These are phyloP conservation scores for Gossypium bickii DNA, from an alignment of 345 rosid genomes.

Conservation along the genomic window DNA sequence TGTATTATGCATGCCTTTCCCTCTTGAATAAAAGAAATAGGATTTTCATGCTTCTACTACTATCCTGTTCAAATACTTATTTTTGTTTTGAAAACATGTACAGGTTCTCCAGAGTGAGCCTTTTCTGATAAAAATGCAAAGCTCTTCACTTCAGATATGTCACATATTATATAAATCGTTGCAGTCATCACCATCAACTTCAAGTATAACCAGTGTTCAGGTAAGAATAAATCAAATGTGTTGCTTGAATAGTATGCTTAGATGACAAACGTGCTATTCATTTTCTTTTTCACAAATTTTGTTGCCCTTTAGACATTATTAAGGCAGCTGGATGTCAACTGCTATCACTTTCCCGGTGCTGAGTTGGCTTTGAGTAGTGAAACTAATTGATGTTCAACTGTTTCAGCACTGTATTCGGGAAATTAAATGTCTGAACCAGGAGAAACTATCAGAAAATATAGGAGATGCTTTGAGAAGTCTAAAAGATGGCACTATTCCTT, in stretches of 20 bases:
- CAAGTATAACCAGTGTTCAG: conserved; percentile 51
- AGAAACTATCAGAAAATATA: conserved; percentile 41
- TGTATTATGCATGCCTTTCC: conserved; percentile 1
- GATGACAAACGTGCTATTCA: not conserved
- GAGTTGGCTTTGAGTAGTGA: conserved; percentile 14
- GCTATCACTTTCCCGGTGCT: not conserved
- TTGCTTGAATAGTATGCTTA: not conserved
- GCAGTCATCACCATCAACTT: conserved; percentile 42
- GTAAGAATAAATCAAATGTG: conserved; percentile 27
- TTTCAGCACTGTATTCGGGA: conserved; percentile 68
- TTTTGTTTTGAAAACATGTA: not conserved
- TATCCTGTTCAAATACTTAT: not conserved
- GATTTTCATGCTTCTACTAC: not conserved
- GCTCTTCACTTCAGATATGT: conserved; percentile 59
- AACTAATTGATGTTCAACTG: conserved; percentile 27
- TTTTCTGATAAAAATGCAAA: conserved; percentile 48
- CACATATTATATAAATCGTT: conserved; percentile 40
- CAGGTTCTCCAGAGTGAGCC: conserved; percentile 64
- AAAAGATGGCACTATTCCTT: conserved; percentile 42
- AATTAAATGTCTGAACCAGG: conserved; percentile 46
- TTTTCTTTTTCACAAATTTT: conserved; percentile 7
- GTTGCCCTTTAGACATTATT: not conserved
- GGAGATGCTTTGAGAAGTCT: conserved; percentile 46
- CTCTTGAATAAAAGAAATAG: not conserved
- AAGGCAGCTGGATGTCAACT: conserved; percentile 12